Conservation (phyloP, 371 early-diverging fungal species). For the Mortierella sp. region DNA sequence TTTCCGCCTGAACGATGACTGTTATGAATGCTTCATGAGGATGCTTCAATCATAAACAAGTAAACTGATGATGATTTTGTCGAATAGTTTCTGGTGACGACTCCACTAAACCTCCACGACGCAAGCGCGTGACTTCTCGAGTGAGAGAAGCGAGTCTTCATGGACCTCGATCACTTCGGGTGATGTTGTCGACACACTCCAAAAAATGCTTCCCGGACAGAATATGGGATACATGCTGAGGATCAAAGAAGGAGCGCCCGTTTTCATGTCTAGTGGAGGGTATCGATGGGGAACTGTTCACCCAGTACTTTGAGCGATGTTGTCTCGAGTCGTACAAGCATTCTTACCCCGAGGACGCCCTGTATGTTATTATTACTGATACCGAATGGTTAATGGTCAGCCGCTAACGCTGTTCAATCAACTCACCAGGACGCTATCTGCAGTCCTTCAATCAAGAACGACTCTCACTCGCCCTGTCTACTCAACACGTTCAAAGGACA, state of each 20-base stretch:
- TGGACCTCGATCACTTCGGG: slow-evolving; percentile 26
- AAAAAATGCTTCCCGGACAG: slow-evolving; percentile 34
- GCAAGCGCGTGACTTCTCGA: too few species aligned
- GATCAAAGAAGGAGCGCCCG: slow-evolving; percentile 12
- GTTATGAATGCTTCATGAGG: too few species aligned
- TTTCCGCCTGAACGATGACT: too few species aligned
- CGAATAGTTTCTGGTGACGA: too few species aligned
- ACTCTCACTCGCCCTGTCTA: slow-evolving; percentile 34
- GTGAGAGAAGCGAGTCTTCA: slow-evolving; percentile 38
- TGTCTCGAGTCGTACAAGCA: slow-evolving; percentile 35
- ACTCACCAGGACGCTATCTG: slow-evolving; percentile 24
- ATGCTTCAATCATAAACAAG: too few species aligned
- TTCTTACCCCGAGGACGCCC: slow-evolving; percentile 41
- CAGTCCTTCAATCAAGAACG: slow-evolving; percentile 31
- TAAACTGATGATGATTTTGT: too few species aligned
- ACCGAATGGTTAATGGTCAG: slow-evolving; percentile 5
- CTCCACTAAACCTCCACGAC: too few species aligned
- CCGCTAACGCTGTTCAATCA: background rate
- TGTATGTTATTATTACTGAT: slow-evolving; percentile 27
- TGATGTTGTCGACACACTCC: slow-evolving; percentile 30
- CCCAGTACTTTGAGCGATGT: slow-evolving; percentile 24
- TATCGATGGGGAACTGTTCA: slow-evolving; percentile 26
- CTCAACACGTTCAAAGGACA: slow-evolving; percentile 29
- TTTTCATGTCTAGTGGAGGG: slow-evolving; percentile 31
- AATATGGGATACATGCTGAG: slow-evolving; percentile 24